A percentile compares a stretch with the other conserved stretches of the same genome.
Evolutionary conservation across 192 early-diverging fungal species (phyloP).

Genomic region (Linnemannia hyalina): DNA sequence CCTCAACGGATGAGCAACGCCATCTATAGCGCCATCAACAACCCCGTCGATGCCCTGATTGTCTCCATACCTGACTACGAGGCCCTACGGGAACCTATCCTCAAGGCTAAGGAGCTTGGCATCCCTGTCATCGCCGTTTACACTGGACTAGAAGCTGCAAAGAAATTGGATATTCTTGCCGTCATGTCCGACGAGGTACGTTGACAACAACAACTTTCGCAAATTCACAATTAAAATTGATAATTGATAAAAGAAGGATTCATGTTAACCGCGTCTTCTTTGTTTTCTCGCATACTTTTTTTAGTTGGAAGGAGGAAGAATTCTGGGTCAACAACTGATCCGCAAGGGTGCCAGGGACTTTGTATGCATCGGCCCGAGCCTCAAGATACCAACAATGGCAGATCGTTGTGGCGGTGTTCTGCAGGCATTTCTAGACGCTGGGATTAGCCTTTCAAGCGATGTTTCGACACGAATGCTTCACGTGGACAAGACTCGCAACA

Average conservation of each 20-base stretch:
- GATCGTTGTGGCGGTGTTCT: slow-evolving; percentile 20
- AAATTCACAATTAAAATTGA: background rate
- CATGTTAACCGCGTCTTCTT: background rate
- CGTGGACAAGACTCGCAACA: slow-evolving; percentile 9
- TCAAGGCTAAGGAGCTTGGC: slow-evolving; percentile 9
- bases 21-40: slow-evolving; percentile 16
- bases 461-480: slow-evolving; percentile 6
- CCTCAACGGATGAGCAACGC: slow-evolving; percentile 6
- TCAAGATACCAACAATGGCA: slow-evolving; percentile 6
- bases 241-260: no score
- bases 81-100: slow-evolving; percentile 3
- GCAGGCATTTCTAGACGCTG: slow-evolving; percentile 10
- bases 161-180: slow-evolving; percentile 18
- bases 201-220: no score
- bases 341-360: slow-evolving; percentile 14
- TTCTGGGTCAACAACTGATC: slow-evolving; percentile 14
- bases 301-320: slow-evolving; percentile 11
- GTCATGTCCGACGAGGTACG: slow-evolving; percentile 23
- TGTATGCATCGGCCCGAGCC: slow-evolving; percentile 6
- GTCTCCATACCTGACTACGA: slow-evolving; percentile 29
- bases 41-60: slow-evolving; percentile 20
- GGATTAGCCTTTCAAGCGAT: background rate
- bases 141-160: slow-evolving; percentile 20
- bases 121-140: slow-evolving; percentile 29
- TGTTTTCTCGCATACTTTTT: background rate